Conservation (phyloP, 2,329 filamentous ascomycete genomes). For the Fusarium verrucosum region DNA sequence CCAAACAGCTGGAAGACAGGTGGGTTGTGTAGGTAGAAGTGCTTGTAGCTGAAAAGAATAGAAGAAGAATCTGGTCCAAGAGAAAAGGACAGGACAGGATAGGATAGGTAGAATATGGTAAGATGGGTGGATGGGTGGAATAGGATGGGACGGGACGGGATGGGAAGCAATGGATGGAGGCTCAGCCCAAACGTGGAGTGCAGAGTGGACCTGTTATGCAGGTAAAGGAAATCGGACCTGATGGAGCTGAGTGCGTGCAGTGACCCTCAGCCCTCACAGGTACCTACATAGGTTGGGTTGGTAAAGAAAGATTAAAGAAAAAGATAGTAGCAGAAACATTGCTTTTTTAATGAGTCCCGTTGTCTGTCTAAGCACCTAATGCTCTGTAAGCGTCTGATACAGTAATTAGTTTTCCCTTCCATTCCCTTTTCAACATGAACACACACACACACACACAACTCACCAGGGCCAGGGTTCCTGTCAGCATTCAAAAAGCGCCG, state of each 20-base stretch:
- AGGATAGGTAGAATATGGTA: background rate
- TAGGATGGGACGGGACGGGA: background rate
- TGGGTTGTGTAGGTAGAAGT: constrained; percentile 7
- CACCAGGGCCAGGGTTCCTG: constrained; percentile 21
- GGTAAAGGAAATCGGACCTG: constrained; percentile 22
- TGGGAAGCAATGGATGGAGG: constrained; percentile 4
- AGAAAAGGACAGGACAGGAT: background rate
- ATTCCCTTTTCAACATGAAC: constrained; percentile 5
- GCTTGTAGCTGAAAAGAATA: constrained; percentile 13
- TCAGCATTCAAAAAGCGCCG: constrained; percentile 31
- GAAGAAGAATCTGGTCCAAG: background rate
- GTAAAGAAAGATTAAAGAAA: background rate
- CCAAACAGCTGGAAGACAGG: constrained; percentile 16
- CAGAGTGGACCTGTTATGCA: constrained; percentile 38
- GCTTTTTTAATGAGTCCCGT: background rate
- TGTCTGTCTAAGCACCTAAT: background rate
- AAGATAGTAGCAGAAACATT: background rate
- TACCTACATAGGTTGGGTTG: background rate
- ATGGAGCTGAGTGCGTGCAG: constrained; percentile 16
- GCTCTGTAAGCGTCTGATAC: background rate
- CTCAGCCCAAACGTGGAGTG: constrained; percentile 30
- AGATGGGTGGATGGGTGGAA: too few species aligned
- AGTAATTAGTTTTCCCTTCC: background rate
- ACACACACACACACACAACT: too few species aligned
- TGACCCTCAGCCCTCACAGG: background rate